Conservation (phyloP, 257 asterid species). For the Leonotis leonurus region DNA sequence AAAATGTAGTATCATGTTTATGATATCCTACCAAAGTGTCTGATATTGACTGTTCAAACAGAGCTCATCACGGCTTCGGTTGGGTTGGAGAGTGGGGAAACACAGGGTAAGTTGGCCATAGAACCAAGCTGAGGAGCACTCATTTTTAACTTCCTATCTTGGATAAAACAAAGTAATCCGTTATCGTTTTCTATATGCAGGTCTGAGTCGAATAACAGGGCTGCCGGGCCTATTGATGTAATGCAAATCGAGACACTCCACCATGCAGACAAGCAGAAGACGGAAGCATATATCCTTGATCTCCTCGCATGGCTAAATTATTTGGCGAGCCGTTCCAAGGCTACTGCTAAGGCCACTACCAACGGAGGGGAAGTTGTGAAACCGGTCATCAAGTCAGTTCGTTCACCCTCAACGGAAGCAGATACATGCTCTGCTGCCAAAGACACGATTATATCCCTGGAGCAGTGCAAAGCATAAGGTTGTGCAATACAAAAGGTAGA, state of each 20-base stretch:
- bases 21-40: neutral
- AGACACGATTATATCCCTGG: neutral
- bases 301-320: slow-evolving; percentile 62
- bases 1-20: neutral
- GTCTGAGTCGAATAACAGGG: slow-evolving; percentile 40
- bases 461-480: slow-evolving; percentile 15
- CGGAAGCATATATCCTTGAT: slow-evolving; percentile 52
- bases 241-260: slow-evolving; percentile 71
- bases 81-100: slow-evolving; percentile 94
- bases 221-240: slow-evolving; percentile 37
- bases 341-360: slow-evolving; percentile 20
- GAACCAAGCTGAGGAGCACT: neutral
- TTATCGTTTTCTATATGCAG: slow-evolving; percentile 27
- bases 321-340: slow-evolving; percentile 46
- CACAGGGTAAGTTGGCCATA: slow-evolving; percentile 47
- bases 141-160: neutral
- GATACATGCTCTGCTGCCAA: slow-evolving; percentile 10
- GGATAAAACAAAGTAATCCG: neutral
- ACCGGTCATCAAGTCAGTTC: slow-evolving; percentile 8
- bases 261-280: slow-evolving; percentile 60
- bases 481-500: neutral
- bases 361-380: slow-evolving; percentile 11
- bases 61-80: slow-evolving; percentile 86
- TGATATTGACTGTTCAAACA: slow-evolving; percentile 16
- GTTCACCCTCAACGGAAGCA: slow-evolving; percentile 10